These are phyloP conservation scores for Aspergillus texensis DNA, from an alignment of 2,329 filamentous ascomycete species.

Conservation along the genomic window DNA sequence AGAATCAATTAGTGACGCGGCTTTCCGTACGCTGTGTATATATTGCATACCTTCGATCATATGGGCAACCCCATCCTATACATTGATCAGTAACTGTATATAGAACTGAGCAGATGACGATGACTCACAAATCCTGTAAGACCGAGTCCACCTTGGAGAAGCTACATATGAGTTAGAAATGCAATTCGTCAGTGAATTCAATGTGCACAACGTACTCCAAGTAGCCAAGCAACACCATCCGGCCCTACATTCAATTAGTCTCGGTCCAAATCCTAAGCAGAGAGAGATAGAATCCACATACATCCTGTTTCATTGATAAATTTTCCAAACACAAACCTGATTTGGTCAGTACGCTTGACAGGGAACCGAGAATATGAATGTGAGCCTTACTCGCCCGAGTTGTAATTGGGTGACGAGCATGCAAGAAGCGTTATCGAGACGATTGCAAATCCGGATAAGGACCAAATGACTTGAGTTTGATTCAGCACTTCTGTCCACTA, in stretches of 20 bases:
- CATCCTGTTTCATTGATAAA: constrained; percentile 72
- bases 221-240: constrained; percentile 59
- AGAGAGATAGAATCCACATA: constrained; percentile 12
- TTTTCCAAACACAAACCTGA: constrained; percentile 57
- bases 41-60: constrained; percentile 52
- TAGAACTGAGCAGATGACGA: neutral
- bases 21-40: neutral
- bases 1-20: constrained; percentile 10
- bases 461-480: constrained; percentile 61
- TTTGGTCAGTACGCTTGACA: constrained; percentile 11
- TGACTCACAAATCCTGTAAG: constrained; percentile 55
- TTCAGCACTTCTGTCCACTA: neutral
- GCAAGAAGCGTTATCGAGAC: constrained; percentile 71
- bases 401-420: constrained; percentile 67
- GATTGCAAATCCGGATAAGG: constrained; percentile 66
- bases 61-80: constrained; percentile 48
- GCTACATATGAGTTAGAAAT: constrained; percentile 29
- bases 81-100: neutral
- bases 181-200: too few relatives aligned
- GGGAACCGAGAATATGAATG: too few relatives aligned
- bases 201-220: constrained; percentile 37
- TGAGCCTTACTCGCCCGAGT: constrained; percentile 59
- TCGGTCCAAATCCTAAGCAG: neutral
- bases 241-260: constrained; percentile 48
- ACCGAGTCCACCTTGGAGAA: constrained; percentile 55